Evolutionary conservation across 306 rosid species (phyloP).

Genomic region (cucumber (Cucumis sativus)): Cucumber_9930_V3 NC_026661.2:11470501-11471000

Average conservation of each 20-base stretch:
- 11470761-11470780: slow-evolving; percentile 18
- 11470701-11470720: slow-evolving; percentile 48
- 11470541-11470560: neutral
- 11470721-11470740: slow-evolving; percentile 27
- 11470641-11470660: slow-evolving; percentile 20
- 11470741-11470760: slow-evolving; percentile 30
- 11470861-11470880: slow-evolving; percentile 19
- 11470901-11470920: slow-evolving; percentile 18
- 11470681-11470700: slow-evolving; percentile 19
- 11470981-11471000: slow-evolving; percentile 19
- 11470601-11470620: slow-evolving; percentile 23
- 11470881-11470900: slow-evolving; percentile 23
- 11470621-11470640: slow-evolving; percentile 29
- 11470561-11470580: slow-evolving; percentile 1
- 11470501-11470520: no score
- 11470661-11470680: slow-evolving; percentile 15
- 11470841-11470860: slow-evolving; percentile 14
- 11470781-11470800: slow-evolving; percentile 30
- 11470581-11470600: neutral
- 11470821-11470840: slow-evolving; percentile 30
- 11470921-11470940: slow-evolving; percentile 8
- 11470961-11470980: slow-evolving; percentile 18
- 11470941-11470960: slow-evolving; percentile 15
- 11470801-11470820: slow-evolving; percentile 22
- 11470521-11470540: no score